These are phyloP conservation scores for Pisolithus tinctorius DNA, from an alignment of 768 basidiomycete genomes.

Conservation along the genomic window DNA sequence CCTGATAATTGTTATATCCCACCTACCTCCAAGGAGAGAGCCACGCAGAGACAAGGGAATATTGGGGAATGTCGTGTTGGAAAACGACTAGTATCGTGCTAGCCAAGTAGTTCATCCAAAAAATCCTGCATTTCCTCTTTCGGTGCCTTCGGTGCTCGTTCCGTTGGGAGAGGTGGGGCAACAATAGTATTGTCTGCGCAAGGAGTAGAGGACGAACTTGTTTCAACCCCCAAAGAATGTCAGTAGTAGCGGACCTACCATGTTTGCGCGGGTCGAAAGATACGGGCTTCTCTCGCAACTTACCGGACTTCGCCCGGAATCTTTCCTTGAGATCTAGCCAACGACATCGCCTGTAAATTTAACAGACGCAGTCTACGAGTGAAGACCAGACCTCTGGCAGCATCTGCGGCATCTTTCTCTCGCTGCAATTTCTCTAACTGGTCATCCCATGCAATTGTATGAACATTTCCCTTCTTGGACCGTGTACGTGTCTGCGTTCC, in stretches of 20 bases:
- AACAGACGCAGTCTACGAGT: not conserved
- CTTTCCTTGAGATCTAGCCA: constrained; percentile 50
- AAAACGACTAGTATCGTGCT: constrained; percentile 2
- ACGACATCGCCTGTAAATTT: not conserved
- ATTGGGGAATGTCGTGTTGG: no score
- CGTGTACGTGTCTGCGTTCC: constrained; percentile 10
- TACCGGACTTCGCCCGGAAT: constrained; percentile 50
- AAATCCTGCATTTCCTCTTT: constrained; percentile 65
- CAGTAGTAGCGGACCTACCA: constrained; percentile 22
- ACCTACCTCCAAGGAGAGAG: no score
- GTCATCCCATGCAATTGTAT: constrained; percentile 63
- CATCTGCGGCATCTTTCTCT: constrained; percentile 71
- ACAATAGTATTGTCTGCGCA: constrained; percentile 26
- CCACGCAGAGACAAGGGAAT: no score
- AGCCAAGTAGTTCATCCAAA: constrained; percentile 57
- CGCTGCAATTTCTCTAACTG: constrained; percentile 57
- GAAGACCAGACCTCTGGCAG: constrained; percentile 56
- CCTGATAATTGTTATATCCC: no score
- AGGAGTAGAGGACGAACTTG: not conserved
- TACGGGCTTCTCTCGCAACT: constrained; percentile 34
- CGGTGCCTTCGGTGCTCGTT: constrained; percentile 27
- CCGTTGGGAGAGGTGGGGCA: constrained; percentile 49
- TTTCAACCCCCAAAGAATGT: not conserved
- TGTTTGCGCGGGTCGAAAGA: constrained; percentile 30
- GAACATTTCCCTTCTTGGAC: constrained; percentile 56